phyloP scores from a whole-genome alignment of 1,284 basidiomycete genomes.

The Leccinum laetum region DNA sequence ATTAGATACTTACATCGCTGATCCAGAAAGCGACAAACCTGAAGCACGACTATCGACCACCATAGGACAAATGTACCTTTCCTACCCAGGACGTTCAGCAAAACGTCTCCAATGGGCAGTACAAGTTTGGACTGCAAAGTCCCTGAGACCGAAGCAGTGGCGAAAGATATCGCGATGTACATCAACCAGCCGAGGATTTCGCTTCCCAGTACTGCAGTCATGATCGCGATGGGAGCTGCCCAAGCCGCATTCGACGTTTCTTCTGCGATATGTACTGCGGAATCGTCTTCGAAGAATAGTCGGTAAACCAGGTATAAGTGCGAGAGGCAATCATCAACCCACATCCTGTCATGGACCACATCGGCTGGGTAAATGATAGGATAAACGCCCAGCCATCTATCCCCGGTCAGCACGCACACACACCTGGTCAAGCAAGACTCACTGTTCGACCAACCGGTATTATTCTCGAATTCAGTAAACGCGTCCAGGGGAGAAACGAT shows the following conservation, averaged over 20 bases:
- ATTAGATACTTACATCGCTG: neutral
- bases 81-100: conserved; percentile 59
- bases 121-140: conserved; percentile 49
- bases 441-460: conserved; percentile 64
- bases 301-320: neutral
- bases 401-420: neutral
- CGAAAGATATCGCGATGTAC: conserved; percentile 63
- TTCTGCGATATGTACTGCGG: conserved; percentile 72
- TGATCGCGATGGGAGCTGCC: conserved; percentile 74
- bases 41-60: conserved; percentile 65
- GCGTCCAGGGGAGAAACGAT: conserved; percentile 60
- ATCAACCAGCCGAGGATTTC: conserved; percentile 60
- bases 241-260: conserved; percentile 64
- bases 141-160: conserved; percentile 51
- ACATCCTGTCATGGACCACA: conserved; percentile 26
- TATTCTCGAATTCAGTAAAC: conserved; percentile 67
- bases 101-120: conserved; percentile 65
- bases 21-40: conserved; percentile 36
- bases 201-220: conserved; percentile 56
- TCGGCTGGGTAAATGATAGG: conserved; percentile 20
- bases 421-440: conserved; percentile 7
- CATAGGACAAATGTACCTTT: conserved; percentile 63
- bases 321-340: neutral
- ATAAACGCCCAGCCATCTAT: conserved; percentile 40
- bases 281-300: conserved; percentile 40